Base-by-base conservation (phyloP, 306 rosid species). In the Ziziphus jujuba region DNA sequence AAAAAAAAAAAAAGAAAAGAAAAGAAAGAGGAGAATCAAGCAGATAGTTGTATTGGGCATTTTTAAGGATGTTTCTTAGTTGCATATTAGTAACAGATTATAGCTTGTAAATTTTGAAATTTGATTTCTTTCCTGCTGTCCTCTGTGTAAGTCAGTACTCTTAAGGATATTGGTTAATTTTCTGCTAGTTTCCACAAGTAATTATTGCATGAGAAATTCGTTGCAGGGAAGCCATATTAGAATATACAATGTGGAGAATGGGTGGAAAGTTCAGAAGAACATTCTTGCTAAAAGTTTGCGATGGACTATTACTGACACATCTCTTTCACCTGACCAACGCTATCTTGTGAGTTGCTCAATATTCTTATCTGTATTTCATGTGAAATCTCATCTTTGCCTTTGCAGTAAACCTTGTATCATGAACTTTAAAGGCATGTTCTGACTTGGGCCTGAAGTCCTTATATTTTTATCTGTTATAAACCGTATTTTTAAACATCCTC, bases 291-390 rank as follows among this genome's bases (percentile, higher is more conserved):
- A 79, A 83, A 83, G 81, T 75, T 73, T 92, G 84, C 78, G 90
- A 40, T 92, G 98, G 98, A 89, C 98, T 36, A 82, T 92, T 65
- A 92, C 97, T 19, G 98, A 92, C 79, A 86, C 97, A 16, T 86
- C 97, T 79, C 91, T 92, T 67, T 92, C 96, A 57, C 90, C 95
- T 1, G 91, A 92, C 79, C 88, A 72, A 70, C 61, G 61, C 54
- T 71, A 81, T 81, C 97, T 92, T 76, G 98, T 92, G 77, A 92
- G 96, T 76, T 55, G 51, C 52, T 61, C 56, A 23, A 40, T 65
- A 43, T 22, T 56, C 33, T 47, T 54, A 55, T 70, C 40, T 53
- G 14, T 21, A 20, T 76, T 12, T 52, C 59, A 51, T 61, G 24
- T 52, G 22, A 40, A 16, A 1, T 1, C 2, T n/a, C 22, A 50